Evolutionary conservation across 352 stramenopile genomes (phyloP).

Genomic region (Pythium dissimile): DNA sequence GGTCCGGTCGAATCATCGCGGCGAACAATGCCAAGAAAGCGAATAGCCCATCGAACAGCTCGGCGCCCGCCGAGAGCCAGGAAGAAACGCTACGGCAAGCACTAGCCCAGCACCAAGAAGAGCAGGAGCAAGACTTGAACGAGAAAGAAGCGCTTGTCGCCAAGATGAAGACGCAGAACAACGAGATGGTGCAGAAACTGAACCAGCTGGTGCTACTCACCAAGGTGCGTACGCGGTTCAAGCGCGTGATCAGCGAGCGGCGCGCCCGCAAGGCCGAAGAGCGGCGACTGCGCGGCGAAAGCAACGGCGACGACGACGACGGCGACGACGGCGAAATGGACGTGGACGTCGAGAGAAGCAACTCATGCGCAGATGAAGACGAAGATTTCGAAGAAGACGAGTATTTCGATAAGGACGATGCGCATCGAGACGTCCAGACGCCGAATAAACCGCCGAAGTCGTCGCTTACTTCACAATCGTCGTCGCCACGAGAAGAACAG

Average conservation of each 20-base stretch:
- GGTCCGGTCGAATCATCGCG: slow-evolving; percentile 43
- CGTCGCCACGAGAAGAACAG: slow-evolving; percentile 44
- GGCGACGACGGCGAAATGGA: background rate
- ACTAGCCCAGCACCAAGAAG: slow-evolving; percentile 46
- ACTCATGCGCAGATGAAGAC: too few relatives aligned
- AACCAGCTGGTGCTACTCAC: slow-evolving; percentile 60
- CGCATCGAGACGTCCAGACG: background rate
- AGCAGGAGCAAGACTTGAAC: slow-evolving; percentile 29
- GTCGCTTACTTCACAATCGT: slow-evolving; percentile 12
- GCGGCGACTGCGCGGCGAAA: background rate
- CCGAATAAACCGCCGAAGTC: slow-evolving; percentile 14
- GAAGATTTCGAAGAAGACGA: background rate
- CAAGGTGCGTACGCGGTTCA: slow-evolving; percentile 52
- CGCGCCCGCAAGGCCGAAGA: slow-evolving; percentile 46
- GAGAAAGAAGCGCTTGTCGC: slow-evolving; percentile 62
- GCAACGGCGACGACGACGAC: background rate
- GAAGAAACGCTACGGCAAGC: slow-evolving; percentile 36
- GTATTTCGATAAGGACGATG: slow-evolving; percentile 2
- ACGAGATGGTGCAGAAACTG: slow-evolving; percentile 51
- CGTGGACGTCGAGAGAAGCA: background rate
- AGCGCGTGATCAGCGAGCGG: slow-evolving; percentile 39
- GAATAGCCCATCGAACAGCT: background rate
- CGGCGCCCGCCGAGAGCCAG: background rate
- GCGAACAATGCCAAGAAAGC: slow-evolving; percentile 10
- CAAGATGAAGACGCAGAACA: slow-evolving; percentile 60